Evolutionary conservation across 2,329 filamentous ascomycete genomes (phyloP).

Genomic region (Davidsoniella neocaledoniae): DNA sequence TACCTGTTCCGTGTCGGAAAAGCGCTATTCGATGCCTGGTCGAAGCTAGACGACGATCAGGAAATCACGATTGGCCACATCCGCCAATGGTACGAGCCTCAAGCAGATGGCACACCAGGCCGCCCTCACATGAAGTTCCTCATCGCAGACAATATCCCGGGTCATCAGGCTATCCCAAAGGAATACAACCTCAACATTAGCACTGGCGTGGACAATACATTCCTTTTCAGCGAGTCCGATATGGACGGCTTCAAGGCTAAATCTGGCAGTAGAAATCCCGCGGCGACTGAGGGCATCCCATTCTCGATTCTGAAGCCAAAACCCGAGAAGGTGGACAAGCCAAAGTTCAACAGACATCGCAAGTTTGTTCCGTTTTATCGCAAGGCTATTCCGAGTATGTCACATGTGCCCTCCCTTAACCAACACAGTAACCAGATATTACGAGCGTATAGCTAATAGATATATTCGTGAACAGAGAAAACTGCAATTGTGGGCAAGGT

Average conservation of each 20-base stretch:
- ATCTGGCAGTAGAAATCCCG: slow-evolving; percentile 38
- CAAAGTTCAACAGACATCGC: slow-evolving; percentile 25
- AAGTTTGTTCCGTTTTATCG: slow-evolving; percentile 43
- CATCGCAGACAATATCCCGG: slow-evolving; percentile 43
- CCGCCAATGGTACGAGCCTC: slow-evolving; percentile 37
- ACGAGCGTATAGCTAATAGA: neutral
- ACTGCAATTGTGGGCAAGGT: slow-evolving; percentile 60
- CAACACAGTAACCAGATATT: too few species aligned
- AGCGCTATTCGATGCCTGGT: slow-evolving; percentile 68
- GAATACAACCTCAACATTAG: slow-evolving; percentile 70
- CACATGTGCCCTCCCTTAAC: neutral
- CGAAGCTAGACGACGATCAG: slow-evolving; percentile 55
- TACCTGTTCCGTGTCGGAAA: slow-evolving; percentile 68
- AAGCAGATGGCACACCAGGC: slow-evolving; percentile 16
- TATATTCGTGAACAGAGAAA: slow-evolving; percentile 38
- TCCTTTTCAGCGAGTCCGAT: slow-evolving; percentile 66
- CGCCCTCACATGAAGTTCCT: slow-evolving; percentile 43
- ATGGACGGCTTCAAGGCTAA: slow-evolving; percentile 43
- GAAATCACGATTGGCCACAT: slow-evolving; percentile 70
- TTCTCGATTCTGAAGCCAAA: slow-evolving; percentile 34
- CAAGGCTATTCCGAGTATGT: slow-evolving; percentile 45
- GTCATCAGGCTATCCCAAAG: slow-evolving; percentile 63
- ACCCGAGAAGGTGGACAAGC: slow-evolving; percentile 27
- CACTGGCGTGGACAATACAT: slow-evolving; percentile 59
- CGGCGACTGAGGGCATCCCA: slow-evolving; percentile 41